These are phyloP conservation scores for Verticillium zaregamsianum DNA, from an alignment of 2,329 filamentous ascomycete species.

Conservation along the genomic window DNA sequence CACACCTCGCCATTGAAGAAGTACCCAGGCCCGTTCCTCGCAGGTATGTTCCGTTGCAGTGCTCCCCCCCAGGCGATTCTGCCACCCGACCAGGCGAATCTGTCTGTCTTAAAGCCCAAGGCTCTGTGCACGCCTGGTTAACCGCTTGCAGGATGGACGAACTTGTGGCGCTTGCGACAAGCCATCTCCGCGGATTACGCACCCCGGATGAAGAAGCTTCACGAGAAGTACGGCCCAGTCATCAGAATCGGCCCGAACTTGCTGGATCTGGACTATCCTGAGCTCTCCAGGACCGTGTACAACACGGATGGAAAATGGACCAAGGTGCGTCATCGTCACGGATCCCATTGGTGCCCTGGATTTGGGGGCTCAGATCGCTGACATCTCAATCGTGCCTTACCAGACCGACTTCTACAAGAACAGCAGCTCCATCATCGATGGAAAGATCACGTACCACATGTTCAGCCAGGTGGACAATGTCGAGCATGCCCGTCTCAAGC, in stretches of 20 bases:
- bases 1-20: slow-evolving; percentile 19
- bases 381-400: slow-evolving; percentile 6
- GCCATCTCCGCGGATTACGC: slow-evolving; percentile 16
- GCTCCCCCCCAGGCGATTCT: too few species aligned
- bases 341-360: too few species aligned
- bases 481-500: slow-evolving; percentile 28
- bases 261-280: slow-evolving; percentile 20
- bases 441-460: slow-evolving; percentile 30
- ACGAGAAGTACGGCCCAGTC: slow-evolving; percentile 24
- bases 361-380: too few species aligned
- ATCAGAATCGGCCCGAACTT: slow-evolving; percentile 24
- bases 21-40: slow-evolving; percentile 26
- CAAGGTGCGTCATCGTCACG: slow-evolving; percentile 6
- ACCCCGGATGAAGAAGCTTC: slow-evolving; percentile 17
- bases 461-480: slow-evolving; percentile 29
- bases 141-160: slow-evolving; percentile 17
- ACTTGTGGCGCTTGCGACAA: slow-evolving; percentile 21
- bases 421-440: slow-evolving; percentile 26
- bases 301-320: slow-evolving; percentile 18
- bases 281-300: slow-evolving; percentile 23
- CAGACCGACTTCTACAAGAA: slow-evolving; percentile 32
- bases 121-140: too few species aligned
- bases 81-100: too few species aligned
- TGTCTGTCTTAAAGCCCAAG: too few species aligned
- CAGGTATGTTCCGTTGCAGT: slow-evolving; percentile 14